phyloP scores from a whole-genome alignment of 176 grass and related monocot genomes.

The Typha latifolia region DNA sequence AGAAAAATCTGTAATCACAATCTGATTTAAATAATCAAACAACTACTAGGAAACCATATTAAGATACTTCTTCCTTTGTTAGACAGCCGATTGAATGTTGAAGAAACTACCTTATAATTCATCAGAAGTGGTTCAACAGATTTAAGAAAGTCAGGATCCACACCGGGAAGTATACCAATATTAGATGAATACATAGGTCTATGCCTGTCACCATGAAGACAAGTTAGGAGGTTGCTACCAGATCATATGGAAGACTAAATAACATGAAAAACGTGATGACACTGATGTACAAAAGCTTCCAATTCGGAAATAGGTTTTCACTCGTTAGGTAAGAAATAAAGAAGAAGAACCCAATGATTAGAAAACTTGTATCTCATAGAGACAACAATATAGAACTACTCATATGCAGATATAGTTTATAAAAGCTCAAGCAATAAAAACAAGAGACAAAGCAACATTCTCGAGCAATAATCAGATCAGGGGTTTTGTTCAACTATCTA shows the following conservation, averaged over 20 bases:
- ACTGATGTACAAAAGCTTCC: neutral
- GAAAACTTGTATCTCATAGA: too few relatives aligned
- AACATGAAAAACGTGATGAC: neutral
- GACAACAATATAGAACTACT: too few relatives aligned
- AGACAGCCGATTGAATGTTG: neutral
- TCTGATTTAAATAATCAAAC: too few relatives aligned
- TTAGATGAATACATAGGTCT: slow-evolving; percentile 73
- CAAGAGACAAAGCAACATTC: too few relatives aligned
- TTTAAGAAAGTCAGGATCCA: slow-evolving; percentile 36
- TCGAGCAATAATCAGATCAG: too few relatives aligned
- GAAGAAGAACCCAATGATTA: too few relatives aligned
- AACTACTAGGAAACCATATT: neutral
- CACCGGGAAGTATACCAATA: slow-evolving; percentile 25
- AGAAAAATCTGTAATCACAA: too few relatives aligned
- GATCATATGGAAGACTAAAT: too few relatives aligned
- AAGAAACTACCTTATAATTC: slow-evolving; percentile 34
- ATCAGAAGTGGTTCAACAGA: slow-evolving; percentile 63
- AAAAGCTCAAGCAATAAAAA: too few relatives aligned
- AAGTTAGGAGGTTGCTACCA: neutral
- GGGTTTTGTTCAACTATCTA: neutral
- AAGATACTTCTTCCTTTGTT: neutral
- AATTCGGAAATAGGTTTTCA: neutral
- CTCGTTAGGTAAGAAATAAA: too few relatives aligned
- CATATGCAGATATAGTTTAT: too few relatives aligned
- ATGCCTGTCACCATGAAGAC: slow-evolving; percentile 33